Evolutionary conservation across 2,329 filamentous ascomycete genomes (phyloP).

Genomic region (Sporothrix sp.): DNA sequence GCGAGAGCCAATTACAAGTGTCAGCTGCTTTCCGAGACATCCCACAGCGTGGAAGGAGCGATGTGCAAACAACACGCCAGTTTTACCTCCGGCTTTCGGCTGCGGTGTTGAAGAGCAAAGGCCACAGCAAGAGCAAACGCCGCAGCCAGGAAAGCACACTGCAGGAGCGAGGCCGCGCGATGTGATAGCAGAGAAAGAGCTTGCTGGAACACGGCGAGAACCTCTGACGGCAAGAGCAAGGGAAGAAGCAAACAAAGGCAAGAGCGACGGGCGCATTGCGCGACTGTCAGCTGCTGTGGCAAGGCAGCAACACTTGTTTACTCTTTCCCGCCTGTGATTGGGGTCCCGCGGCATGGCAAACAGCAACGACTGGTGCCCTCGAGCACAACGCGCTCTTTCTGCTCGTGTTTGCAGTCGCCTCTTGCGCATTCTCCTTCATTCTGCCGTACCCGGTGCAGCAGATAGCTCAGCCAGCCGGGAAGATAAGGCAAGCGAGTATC

Average conservation of each 20-base stretch:
- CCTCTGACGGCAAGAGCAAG: not conserved
- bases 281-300: not conserved
- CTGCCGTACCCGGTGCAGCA: not conserved
- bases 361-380: not conserved
- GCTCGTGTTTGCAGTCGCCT: not conserved
- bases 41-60: not conserved
- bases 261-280: not conserved
- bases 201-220: not conserved
- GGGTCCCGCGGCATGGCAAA: not conserved
- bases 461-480: not conserved
- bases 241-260: not conserved
- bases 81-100: not conserved
- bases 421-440: not conserved
- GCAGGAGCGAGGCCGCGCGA: not conserved
- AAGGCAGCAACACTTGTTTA: constrained; percentile 9
- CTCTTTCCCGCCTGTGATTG: constrained; percentile 5
- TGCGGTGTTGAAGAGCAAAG: not conserved
- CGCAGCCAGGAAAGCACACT: too few relatives aligned
- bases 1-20: not conserved
- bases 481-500: not conserved
- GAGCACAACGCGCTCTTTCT: not conserved
- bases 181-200: not conserved
- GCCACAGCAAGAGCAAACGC: not conserved
- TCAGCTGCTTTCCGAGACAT: not conserved
- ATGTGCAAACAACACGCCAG: not conserved